Evolutionary conservation across 768 basidiomycete genomes (phyloP).

Genomic region (Boletus rex-veris): DNA sequence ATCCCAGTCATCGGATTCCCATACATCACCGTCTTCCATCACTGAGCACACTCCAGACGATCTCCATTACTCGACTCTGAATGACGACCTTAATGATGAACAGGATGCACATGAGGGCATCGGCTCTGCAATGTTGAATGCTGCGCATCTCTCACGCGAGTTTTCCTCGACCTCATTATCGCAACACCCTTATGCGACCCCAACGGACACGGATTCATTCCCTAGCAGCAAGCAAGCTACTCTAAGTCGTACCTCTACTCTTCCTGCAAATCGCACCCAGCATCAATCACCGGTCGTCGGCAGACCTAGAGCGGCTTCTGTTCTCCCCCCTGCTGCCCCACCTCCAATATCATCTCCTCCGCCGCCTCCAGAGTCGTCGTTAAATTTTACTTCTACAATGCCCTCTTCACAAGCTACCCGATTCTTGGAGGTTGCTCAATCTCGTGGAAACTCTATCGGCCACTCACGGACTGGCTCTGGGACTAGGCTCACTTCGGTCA

Average conservation of each 20-base stretch:
- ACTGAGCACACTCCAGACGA: constrained; percentile 40
- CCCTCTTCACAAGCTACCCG: constrained; percentile 31
- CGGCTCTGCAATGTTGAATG: constrained; percentile 43
- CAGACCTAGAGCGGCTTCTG: constrained; percentile 54
- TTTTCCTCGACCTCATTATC: constrained; percentile 22
- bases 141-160: constrained; percentile 29
- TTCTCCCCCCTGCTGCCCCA: constrained; percentile 62
- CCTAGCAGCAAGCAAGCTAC: constrained; percentile 18
- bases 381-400: constrained; percentile 26
- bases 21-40: constrained; percentile 45
- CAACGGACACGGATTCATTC: constrained; percentile 37
- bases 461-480: constrained; percentile 57
- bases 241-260: constrained; percentile 36
- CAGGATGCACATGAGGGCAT: constrained; percentile 41
- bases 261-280: constrained; percentile 30
- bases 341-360: constrained; percentile 60
- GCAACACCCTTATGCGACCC: constrained; percentile 52
- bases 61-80: constrained; percentile 16
- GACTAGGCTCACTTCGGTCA: constrained; percentile 54
- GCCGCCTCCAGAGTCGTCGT: constrained; percentile 42
- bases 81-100: constrained; percentile 28
- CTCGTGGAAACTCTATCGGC: constrained; percentile 47
- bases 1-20: constrained; percentile 46
- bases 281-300: constrained; percentile 24
- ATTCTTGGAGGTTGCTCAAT: constrained; percentile 37